A percentile compares a stretch with the other conserved stretches of the same genome.
Conservation (phyloP, 257 asterid species). For the Solanum neorickii region DNA sequence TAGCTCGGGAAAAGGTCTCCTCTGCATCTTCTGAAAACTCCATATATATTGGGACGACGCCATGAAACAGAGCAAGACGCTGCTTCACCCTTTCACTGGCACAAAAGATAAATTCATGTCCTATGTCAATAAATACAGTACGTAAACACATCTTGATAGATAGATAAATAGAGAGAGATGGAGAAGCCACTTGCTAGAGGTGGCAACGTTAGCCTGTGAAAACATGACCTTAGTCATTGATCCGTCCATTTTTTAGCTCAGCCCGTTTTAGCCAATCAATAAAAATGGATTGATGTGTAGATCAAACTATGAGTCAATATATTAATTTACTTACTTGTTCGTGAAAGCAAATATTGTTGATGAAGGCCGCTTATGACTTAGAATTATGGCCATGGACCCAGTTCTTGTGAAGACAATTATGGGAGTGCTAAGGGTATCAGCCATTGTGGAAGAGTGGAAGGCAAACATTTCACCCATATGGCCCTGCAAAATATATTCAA, state of each 20-base stretch:
- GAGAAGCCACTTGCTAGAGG: neutral
- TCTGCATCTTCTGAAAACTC: constrained; percentile 78
- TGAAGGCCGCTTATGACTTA: constrained; percentile 87
- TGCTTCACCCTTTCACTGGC: constrained; percentile 87
- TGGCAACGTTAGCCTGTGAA: neutral
- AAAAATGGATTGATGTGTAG: neutral
- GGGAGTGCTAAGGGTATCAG: constrained; percentile 77
- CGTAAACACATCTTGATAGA: neutral
- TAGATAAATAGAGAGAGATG: neutral
- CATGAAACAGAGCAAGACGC: constrained; percentile 77
- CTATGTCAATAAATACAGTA: neutral
- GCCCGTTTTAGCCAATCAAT: neutral
- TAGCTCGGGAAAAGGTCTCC: constrained; percentile 82
- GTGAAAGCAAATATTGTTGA: constrained; percentile 85
- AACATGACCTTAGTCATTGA: neutral
- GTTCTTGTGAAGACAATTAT: constrained; percentile 96
- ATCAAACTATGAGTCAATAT: no score
- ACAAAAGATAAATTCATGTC: neutral
- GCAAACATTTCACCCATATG: constrained; percentile 97
- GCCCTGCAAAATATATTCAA: constrained; percentile 32
- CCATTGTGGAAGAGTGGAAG: constrained; percentile 76
- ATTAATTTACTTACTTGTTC: constrained; percentile 34
- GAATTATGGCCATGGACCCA: constrained; percentile 77
- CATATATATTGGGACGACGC: constrained; percentile 85
- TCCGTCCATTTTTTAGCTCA: neutral